Evolutionary conservation across 441 rosid genomes (phyloP).

Genomic region (Populus hybrid): DNA sequence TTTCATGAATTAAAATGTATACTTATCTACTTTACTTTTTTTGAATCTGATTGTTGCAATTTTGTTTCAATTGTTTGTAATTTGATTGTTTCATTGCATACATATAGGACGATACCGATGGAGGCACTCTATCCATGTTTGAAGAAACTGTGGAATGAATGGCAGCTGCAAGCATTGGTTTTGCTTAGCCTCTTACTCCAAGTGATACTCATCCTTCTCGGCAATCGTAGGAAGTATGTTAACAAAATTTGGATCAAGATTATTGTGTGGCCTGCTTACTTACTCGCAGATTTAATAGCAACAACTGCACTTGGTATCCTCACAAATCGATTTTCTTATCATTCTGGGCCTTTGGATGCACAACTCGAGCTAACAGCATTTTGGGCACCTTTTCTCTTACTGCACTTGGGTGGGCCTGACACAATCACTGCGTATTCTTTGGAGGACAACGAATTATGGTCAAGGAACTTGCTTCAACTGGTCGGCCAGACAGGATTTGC

Average conservation of each 20-base stretch:
- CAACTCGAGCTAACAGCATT: too few species aligned
- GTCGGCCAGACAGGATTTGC: conserved; percentile 13
- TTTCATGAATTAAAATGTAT: too few species aligned
- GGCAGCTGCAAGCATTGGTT: conserved; percentile 36
- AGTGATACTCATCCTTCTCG: conserved; percentile 23
- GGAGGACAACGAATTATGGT: conserved; percentile 49
- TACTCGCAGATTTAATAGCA: conserved; percentile 31
- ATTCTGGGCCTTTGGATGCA: too few species aligned
- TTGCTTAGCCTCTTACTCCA: conserved; percentile 19
- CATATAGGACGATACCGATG: neutral
- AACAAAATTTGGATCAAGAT: neutral
- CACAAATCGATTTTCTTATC: too few species aligned
- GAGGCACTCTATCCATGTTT: neutral
- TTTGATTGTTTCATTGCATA: neutral
- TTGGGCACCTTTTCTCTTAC: too few species aligned
- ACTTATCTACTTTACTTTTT: too few species aligned
- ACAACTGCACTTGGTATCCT: neutral
- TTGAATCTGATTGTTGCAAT: too few species aligned
- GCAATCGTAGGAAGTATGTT: conserved; percentile 25
- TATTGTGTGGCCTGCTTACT: conserved; percentile 33
- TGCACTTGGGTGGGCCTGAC: too few species aligned
- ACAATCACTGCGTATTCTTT: too few species aligned
- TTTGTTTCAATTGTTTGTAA: neutral
- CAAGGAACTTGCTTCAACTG: conserved; percentile 27
- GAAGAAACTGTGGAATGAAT: conserved; percentile 27